phyloP scores from a whole-genome alignment of 352 stramenopile genomes.

The Globisporangium echinulatum region DNA sequence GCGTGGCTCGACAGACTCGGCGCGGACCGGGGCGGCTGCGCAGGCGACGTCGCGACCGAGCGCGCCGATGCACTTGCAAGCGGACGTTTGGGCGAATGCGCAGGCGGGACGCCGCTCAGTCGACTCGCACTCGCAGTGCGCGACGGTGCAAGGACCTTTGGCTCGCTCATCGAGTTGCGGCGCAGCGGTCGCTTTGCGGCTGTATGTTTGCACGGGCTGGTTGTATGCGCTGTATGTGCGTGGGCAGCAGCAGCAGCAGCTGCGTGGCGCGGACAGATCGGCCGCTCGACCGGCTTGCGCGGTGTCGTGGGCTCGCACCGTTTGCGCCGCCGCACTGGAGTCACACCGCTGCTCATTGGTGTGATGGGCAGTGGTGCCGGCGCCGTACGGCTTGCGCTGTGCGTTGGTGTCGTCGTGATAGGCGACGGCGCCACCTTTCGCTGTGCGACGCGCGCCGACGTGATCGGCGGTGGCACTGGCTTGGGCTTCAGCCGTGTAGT shows the following conservation, averaged over 20 bases:
- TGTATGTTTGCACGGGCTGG: background rate
- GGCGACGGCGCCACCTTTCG: too few species aligned
- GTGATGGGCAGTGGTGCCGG: background rate
- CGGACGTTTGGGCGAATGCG: too few species aligned
- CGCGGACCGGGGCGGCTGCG: too few species aligned
- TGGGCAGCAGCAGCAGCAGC: background rate
- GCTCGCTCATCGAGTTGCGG: slow-evolving; percentile 3
- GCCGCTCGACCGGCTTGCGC: slow-evolving; percentile 2
- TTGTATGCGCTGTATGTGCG: background rate
- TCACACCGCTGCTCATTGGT: background rate
- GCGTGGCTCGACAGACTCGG: background rate
- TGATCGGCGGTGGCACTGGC: background rate
- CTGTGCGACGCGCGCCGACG: background rate
- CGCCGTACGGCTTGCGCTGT: background rate
- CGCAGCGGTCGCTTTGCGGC: background rate
- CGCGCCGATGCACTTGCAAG: background rate
- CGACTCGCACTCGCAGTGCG: background rate
- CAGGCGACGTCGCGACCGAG: background rate
- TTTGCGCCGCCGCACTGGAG: background rate
- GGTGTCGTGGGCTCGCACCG: slow-evolving; percentile 9
- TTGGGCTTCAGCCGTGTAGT: background rate
- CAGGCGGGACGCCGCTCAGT: background rate
- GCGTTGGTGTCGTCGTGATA: background rate
- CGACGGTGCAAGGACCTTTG: background rate
- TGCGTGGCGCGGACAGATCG: slow-evolving; percentile 6